A percentile compares a stretch with the other conserved stretches of the same genome.
Conservation (phyloP, 495 filamentous ascomycete genomes). For the Lepraria neglecta region DNA sequence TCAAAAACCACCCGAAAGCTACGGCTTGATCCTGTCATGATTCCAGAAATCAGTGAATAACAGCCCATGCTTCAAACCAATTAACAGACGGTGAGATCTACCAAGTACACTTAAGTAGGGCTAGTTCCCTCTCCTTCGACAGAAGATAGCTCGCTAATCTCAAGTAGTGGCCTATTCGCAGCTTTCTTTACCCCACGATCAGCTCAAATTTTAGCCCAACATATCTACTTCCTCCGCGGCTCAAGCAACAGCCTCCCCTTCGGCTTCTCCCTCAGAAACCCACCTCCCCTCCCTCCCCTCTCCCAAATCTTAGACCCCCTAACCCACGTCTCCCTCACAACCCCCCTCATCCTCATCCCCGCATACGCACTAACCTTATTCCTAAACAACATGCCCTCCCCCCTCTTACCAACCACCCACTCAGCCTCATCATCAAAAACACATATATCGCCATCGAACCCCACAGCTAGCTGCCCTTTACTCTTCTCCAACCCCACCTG, state of each 20-base stretch:
- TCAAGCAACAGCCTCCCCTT: slow-evolving; percentile 57
- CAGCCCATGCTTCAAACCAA: too few relatives aligned
- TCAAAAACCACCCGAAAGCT: too few relatives aligned
- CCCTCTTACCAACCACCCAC: slow-evolving; percentile 59
- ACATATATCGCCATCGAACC: slow-evolving; percentile 86
- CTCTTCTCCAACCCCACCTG: slow-evolving; percentile 80
- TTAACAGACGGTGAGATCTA: too few relatives aligned
- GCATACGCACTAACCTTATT: slow-evolving; percentile 95
- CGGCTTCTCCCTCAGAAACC: slow-evolving; percentile 57
- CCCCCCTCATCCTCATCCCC: slow-evolving; percentile 68
- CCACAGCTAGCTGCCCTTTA: slow-evolving; percentile 78
- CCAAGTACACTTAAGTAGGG: too few relatives aligned
- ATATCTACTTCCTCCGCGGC: slow-evolving; percentile 35
- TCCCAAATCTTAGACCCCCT: slow-evolving; percentile 71
- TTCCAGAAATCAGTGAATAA: too few relatives aligned
- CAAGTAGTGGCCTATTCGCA: too few relatives aligned
- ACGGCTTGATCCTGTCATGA: too few relatives aligned
- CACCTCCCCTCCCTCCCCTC: slow-evolving; percentile 46
- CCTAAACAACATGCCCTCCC: slow-evolving; percentile 78
- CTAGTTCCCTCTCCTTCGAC: too few relatives aligned
- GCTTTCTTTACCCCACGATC: too few relatives aligned
- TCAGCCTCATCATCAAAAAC: slow-evolving; percentile 81
- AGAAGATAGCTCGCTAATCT: too few relatives aligned
- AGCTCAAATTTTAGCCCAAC: too few relatives aligned
- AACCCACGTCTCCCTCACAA: slow-evolving; percentile 87